Base-by-base conservation (phyloP, 306 rosid species). In the Astragalus glycyphyllos region DNA sequence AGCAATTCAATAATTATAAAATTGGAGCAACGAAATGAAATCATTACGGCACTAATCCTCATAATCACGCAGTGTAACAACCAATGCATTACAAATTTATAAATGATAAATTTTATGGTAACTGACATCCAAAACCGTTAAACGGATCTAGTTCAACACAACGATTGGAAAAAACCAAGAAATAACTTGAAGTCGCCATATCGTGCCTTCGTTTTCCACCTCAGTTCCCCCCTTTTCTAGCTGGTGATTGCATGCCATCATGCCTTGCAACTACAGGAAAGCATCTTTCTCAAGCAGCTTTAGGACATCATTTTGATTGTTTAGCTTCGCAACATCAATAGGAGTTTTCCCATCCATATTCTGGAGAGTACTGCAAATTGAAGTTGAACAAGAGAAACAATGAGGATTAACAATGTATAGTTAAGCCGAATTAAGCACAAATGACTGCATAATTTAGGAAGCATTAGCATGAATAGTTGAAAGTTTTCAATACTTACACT, bases 261-360 rank as follows among this genome's bases (percentile, higher is more conserved):
- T 12, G 62, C 63, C 38, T 45, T 29, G 50, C 58, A 75, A 71
- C 74, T 87, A 95, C 80, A 95, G 96, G 83, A 95, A 95, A 48
- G 86, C 99, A 59, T 95, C 99, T 85, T 95, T 89, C 82, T 95
- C 96, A 2, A 95, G 99, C 81, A 95, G 86, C 94, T 95, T 84
- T 55, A 95, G 86, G 69, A 95, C 97, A 1, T 84, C 99, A 17
- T 84, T 61, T 76, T 95, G 99, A 84, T 83, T 84, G 91, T 95
- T 95, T 84, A 95, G 84, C 88, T 91, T 95, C 4, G 99, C 99
- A 11, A 95, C 99, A 16, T 95, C 99, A 9, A 95, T 89, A 5
- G 99, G 99, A 42, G 99, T 91, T 83, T 95, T 95, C 13, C 99
- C 96, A 59, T 95, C 99, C 88, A 89, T 73, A 83, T 95, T 95